phyloP scores from a whole-genome alignment of 108 stramenopile genomes.

The Cyclotella baltica region DNA sequence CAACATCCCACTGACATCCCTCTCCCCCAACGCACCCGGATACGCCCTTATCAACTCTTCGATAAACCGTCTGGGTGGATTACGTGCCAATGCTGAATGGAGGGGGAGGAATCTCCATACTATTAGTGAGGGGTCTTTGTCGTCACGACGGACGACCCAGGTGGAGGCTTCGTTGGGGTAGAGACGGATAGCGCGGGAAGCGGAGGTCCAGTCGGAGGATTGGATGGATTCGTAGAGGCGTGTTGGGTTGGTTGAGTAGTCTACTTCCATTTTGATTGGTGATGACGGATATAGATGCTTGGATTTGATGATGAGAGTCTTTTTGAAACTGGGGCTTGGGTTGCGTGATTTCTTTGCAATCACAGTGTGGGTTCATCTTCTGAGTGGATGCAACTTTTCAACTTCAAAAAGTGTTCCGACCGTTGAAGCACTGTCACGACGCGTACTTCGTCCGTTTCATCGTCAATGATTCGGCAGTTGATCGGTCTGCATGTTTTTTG shows the following conservation, averaged over 20 bases:
- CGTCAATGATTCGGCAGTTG: no score
- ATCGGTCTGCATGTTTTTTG: no score
- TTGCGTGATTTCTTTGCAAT: no score
- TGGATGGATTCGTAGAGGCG: slow-evolving; percentile 69
- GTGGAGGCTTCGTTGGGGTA: slow-evolving; percentile 7
- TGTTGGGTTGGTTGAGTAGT: slow-evolving; percentile 68
- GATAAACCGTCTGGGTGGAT: slow-evolving; percentile 30
- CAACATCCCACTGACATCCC: slow-evolving; percentile 34
- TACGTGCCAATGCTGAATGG: slow-evolving; percentile 45
- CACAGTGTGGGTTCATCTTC: no score
- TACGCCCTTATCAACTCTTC: slow-evolving; percentile 33
- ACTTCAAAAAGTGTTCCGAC: no score
- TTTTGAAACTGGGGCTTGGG: no score
- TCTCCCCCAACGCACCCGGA: slow-evolving; percentile 24
- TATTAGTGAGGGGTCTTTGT: slow-evolving; percentile 35
- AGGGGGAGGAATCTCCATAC: slow-evolving; percentile 50
- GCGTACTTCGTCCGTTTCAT: no score
- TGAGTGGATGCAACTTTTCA: no score
- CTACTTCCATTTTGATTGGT: slow-evolving; percentile 53
- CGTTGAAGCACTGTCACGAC: no score
- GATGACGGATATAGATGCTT: not conserved
- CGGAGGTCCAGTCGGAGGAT: slow-evolving; percentile 56
- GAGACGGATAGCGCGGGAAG: slow-evolving; percentile 5
- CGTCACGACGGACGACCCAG: not conserved
- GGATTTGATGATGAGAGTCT: not conserved